Evolutionary conservation across 2,329 filamentous ascomycete genomes (phyloP), one percentile per base, ranked within the genome.

Genomic region (Exophiala xenobiotica): DNA sequence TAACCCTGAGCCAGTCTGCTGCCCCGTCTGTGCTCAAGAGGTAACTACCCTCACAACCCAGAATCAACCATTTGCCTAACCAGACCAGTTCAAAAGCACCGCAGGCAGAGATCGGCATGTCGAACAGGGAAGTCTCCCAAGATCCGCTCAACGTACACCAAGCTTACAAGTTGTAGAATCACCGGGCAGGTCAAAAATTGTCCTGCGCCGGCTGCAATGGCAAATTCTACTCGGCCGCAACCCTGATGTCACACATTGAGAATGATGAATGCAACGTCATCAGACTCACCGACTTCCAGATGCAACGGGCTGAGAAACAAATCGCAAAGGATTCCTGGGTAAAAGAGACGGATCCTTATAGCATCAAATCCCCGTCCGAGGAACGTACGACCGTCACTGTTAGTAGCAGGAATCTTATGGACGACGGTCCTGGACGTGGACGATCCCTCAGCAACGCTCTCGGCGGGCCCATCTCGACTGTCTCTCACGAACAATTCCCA

Each of bases 11-110:
- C 9, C 23, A 63, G 61, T 78, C 39, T 74, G 73, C 44, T 85
- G 81, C 62, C 75, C 78, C 9, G 69, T 81, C 35, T 84, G 81
- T 46, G 78, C 76, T 9, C 63, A 73, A 6, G 79, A 83, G 46
- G 56, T 58, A 47, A 37, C 18, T 35, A 11, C 29, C 2, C 14
- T 31, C 5, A n/a, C 24, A 33, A 2, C 12, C 5, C 18, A 3
- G 16, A 9, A 2, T 22, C 2, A 11, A 9, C 18, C 23, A 22
- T n/a, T 3, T 14, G 27, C 22, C 54, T 57, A 12, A 57, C 29
- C 4, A 44, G 4, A 20, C 20, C 31, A 58, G 35, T 83, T 81
- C 65, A 74, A 75, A 54, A 79, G 73, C 22, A 68, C 73, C 2
- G 71, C 70, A 18, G 81, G 79, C 1, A 69, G 78, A 8, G 73